These are phyloP conservation scores for Cordyceps pruinosa DNA, from an alignment of 2,329 filamentous ascomycete genomes.

Conservation along the genomic window DNA sequence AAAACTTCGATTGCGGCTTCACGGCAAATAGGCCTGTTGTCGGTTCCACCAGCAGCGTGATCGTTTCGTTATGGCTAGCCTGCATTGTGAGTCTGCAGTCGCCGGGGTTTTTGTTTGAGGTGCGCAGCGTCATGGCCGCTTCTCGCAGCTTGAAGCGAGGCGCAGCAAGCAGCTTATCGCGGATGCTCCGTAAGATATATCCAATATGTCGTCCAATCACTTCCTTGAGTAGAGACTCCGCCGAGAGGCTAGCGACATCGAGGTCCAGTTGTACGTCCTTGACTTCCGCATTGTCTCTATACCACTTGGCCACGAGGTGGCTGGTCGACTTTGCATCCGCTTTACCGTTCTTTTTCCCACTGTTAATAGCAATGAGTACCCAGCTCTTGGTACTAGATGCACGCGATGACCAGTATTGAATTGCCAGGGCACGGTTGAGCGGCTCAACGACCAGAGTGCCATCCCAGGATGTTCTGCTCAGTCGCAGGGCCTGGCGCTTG, in stretches of 20 bases:
- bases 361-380: conserved; percentile 79
- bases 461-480: conserved; percentile 68
- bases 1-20: conserved; percentile 53
- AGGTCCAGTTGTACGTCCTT: conserved; percentile 60
- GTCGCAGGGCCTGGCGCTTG: conserved; percentile 64
- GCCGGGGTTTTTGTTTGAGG: conserved; percentile 55
- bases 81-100: conserved; percentile 63
- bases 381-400: conserved; percentile 62
- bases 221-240: conserved; percentile 65
- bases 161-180: conserved; percentile 50
- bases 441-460: conserved; percentile 71
- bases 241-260: conserved; percentile 60
- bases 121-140: conserved; percentile 49
- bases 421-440: conserved; percentile 71
- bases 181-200: conserved; percentile 61
- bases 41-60: conserved; percentile 64
- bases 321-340: conserved; percentile 42
- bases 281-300: conserved; percentile 72
- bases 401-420: conserved; percentile 83
- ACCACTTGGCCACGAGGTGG: conserved; percentile 66
- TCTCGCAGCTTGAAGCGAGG: conserved; percentile 55
- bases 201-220: conserved; percentile 71
- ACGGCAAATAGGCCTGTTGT: conserved; percentile 71
- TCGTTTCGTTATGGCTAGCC: conserved; percentile 54
- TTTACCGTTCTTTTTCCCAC: conserved; percentile 43